Conservation (phyloP, 768 basidiomycete genomes). For the Mycena olivaceomarginata region DNA sequence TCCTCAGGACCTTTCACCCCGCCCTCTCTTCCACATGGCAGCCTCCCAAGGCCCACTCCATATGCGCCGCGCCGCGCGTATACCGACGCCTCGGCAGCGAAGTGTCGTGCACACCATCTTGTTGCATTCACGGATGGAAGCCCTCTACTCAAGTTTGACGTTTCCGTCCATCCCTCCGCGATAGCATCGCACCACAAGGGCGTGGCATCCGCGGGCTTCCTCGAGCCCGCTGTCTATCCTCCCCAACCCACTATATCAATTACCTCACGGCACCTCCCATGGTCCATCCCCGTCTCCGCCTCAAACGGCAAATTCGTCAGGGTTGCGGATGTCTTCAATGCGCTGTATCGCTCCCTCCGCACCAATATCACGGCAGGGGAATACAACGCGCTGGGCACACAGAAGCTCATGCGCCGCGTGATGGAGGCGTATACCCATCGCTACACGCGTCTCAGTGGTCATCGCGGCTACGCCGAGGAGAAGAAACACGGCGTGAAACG, state of each 20-base stretch:
- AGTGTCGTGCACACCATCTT: slow-evolving; percentile 22
- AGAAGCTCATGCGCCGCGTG: slow-evolving; percentile 50
- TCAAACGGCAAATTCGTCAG: slow-evolving; percentile 51
- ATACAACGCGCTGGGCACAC: slow-evolving; percentile 51
- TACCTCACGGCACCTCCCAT: slow-evolving; percentile 35
- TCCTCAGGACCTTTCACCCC: slow-evolving; percentile 29
- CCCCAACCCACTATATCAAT: slow-evolving; percentile 30
- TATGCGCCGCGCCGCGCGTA: slow-evolving; percentile 29
- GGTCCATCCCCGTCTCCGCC: slow-evolving; percentile 48
- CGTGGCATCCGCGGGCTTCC: slow-evolving; percentile 18
- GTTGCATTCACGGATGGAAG: slow-evolving; percentile 9
- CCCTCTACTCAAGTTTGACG: slow-evolving; percentile 27
- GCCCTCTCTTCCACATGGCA: slow-evolving; percentile 23
- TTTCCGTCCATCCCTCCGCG: slow-evolving; percentile 27
- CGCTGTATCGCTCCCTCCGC: slow-evolving; percentile 59
- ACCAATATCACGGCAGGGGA: slow-evolving; percentile 55
- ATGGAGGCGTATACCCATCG: slow-evolving; percentile 54
- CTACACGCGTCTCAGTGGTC: slow-evolving; percentile 47
- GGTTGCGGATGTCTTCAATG: slow-evolving; percentile 60
- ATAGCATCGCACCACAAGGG: slow-evolving; percentile 17
- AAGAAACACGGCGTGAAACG: slow-evolving; percentile 58
- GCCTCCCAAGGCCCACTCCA: slow-evolving; percentile 25
- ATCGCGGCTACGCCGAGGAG: slow-evolving; percentile 51
- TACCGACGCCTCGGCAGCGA: slow-evolving; percentile 2
- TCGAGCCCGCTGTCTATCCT: slow-evolving; percentile 40